Evolutionary conservation across 148 eudicot genomes (phyloP), one percentile per base, ranked within the genome.

Genomic region (Mesembryanthemum crystallinum): DNA sequence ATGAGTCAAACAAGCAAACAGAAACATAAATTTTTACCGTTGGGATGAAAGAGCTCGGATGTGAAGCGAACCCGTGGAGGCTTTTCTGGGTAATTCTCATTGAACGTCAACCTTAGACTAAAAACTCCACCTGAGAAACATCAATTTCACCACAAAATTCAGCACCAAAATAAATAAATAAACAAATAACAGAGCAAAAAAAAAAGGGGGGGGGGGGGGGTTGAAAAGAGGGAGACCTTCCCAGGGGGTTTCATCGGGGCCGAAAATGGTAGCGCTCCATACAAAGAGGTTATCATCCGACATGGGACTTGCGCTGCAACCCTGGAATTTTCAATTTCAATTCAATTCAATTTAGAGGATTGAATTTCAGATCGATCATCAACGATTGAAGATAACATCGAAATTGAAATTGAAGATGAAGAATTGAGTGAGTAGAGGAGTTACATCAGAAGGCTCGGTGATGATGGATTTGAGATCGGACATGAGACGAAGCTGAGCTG

Each of bases 11-110:
- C 8, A 58, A 27, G 29, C 24, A 24, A 24, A 15, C 29, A 20
- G 6, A 27, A 57, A n/a, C n/a, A 57, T 6, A 57, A n/a, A 4
- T 51, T 18, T 24, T 11, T 81, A 81, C 84, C 84, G 73, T 81
- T 81, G 14, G 84, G 84, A 52, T 77, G 84, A 69, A 81, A 81
- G 7, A 81, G 73, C 13, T 81, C 84, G 1, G 84, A 81, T 30
- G 84, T 81, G 65, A 81, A 81, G 7, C 84, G 80, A 73, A 67
- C 84, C 8, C 84, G 74, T 60, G 84, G 84, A 18, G 83, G 83
- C 63, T 76, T 81, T 33, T 69, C 83, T 60, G 83, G 83, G 68
- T 81, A 81, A 66, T 69, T 77, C 51, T 66, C 80, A 21, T 42
- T 67, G 45, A 81, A 81, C 67, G 84, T 81, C 84, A 81, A 18